Base-by-base conservation (phyloP, 495 filamentous ascomycete species). In the Annulohypoxylon maeteangense region DNA sequence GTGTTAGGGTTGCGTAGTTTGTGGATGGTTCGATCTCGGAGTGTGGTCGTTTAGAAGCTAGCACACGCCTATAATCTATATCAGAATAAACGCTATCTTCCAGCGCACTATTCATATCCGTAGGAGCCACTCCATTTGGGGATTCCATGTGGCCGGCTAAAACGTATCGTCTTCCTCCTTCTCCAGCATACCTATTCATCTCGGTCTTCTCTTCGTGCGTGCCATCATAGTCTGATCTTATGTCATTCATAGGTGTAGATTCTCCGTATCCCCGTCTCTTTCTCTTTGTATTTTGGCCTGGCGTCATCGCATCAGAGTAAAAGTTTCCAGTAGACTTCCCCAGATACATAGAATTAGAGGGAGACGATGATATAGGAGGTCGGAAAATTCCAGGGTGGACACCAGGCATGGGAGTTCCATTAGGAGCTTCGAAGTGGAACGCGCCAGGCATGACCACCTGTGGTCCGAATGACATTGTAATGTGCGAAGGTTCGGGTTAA, bases 131-230 rank as follows among this genome's bases (percentile, higher is more conserved):
- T 58, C 80, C 84, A 78, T 79, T 86, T 59, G 85, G 88, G 7
- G 87, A 89, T 32, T 91, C 88, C 53, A 89, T 84, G 12, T 90
- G 89, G 31, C 89, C 89, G 12, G 88, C 88, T 23, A 93, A 82
- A 25, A 79, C 79, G 54, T 83, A 84, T 59, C 76, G 75, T 29
- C 73, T 58, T 56, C 78, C 78, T 3, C 69, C 62, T 14, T 51
- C 74, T 8, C 44, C 62, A 12, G 5, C n/a, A 18, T 27, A 66
- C 29, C 67, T 65, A 36, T 75, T 76, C 23, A 67, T 73, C 16
- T 75, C 62, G 36, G 27, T 57, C 3, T 55, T 65, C 14, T 61
- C 66, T 8, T 32, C 58, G 7, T 48, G 50, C 12, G 56, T 54
- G 23, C 31, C 56, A 50, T 75, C 70, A 7, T 25, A 60, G 22